Evolutionary conservation across 768 basidiomycete species (phyloP), one percentile per base, ranked within the genome.

Genomic region (Trametes cubensis): DNA sequence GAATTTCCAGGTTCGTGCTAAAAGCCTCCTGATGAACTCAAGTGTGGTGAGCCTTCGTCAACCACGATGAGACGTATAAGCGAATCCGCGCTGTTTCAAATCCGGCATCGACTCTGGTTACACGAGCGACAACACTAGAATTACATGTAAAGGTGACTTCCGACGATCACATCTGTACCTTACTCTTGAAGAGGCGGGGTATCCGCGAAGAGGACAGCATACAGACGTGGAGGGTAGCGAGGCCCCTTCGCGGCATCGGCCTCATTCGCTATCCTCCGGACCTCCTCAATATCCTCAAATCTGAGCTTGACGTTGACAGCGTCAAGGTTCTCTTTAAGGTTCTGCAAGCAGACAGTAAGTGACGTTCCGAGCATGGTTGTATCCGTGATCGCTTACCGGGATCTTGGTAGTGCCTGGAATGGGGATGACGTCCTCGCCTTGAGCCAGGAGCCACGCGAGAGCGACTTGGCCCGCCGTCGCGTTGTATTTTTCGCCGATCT

Each of bases 401-500:
- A 78, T 65, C 34, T 72, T 75, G 58, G 73, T 79, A 3, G 81
- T 81, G 3, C 80, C 82, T 2, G 82, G 81, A 63, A 82, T 81
- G 25, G 79, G 72, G 62, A 83, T 77, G 56, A 83, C 70, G 54
- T 81, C 77, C 15, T 75, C 66, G 2, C 81, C 80, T 69, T 83
- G 80, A 14, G 78, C 76, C 10, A 83, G 72, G 10, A 82, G 70
- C 80, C 79, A 83, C 0, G 82, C 82, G n/a, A 85, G 75, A 1
- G 77, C 66, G 30, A 82, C 71, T 67, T 84, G 83, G 2, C 79
- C 78, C 2, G 78, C 68, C 8, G 81, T 80, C 11, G 74, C 78
- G 41, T 73, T 64, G 60, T 81, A 72, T 52, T 75, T 78, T 45
- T 66, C 65, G 14, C 72, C 78, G 40, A 80, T 72, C 53, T 61